Evolutionary conservation across 495 filamentous ascomycete species (phyloP), one percentile per base, ranked within the genome.

Genomic region (Penicillium goetzii): DNA sequence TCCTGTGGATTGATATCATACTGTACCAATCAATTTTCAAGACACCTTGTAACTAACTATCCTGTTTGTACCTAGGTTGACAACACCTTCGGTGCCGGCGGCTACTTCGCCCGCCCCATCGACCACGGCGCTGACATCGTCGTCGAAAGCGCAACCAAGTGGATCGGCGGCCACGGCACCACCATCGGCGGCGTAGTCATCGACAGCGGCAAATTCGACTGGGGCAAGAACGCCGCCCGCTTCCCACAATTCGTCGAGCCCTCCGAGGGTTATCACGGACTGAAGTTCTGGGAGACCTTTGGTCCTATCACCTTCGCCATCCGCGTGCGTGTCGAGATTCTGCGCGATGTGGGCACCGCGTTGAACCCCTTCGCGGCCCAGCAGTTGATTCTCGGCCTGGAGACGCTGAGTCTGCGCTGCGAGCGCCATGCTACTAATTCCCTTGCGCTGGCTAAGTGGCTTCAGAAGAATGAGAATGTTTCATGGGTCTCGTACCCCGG

Each of bases 201-300:
- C 52, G 95, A 99, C 80, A 88, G 89, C 58, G 95, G 95, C 58
- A 96, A 93, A 69, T 99, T 99, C 75, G 90, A 97, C 82, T 99
- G 95, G 95, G 93, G 93, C 59, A 90, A 90, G 80, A 76, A 97
- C 69, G 92, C 81, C 32, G 87, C 88, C 63, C 89, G 92, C 1
- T 99, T 97, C 85, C 95, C 96, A 2, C 91, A 97, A 75, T 91
- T 99, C 78, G 87, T 90, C 49, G 92, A 99, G 77, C 96, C 95
- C 3, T 86, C 90, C 0, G 90, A 91, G 61, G 94, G 96, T 19
- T 99, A 97, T 78, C 95, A 98, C 76, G 95, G 96, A 6, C 84
- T 99, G 59, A 96, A 93, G 73, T 97, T 98, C 84, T 97, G 89
- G 89, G 96, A 98, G 68, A 95, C 93, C 0, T 98, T 97, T 67